These are phyloP conservation scores for Lyophyllum decastes DNA, from an alignment of 768 basidiomycete genomes.

Conservation along the genomic window DNA sequence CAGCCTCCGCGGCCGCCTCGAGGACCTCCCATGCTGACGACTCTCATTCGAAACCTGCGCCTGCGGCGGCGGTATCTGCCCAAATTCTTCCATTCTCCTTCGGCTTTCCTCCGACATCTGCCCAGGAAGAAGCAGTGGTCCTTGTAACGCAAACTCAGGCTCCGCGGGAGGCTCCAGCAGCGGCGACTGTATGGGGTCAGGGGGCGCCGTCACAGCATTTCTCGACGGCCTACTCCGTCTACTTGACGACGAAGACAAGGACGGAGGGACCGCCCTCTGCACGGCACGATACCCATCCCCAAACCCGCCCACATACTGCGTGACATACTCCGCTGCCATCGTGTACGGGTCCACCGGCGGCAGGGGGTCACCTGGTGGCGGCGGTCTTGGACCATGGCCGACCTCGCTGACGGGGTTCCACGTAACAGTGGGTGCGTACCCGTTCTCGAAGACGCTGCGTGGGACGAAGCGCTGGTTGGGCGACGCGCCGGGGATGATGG, in stretches of 20 bases:
- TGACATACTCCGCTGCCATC: constrained; percentile 21
- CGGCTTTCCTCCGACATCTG: no score
- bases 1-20: constrained; percentile 2
- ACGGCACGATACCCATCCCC: constrained; percentile 22
- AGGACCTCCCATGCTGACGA: background rate
- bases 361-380: no score
- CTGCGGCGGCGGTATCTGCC: no score
- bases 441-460: constrained; percentile 3
- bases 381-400: background rate
- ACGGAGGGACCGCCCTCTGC: background rate
- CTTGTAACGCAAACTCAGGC: no score
- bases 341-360: constrained; percentile 22
- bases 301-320: constrained; percentile 27
- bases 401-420: background rate
- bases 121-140: no score
- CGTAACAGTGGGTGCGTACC: background rate
- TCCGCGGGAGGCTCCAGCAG: background rate
- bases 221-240: background rate
- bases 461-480: constrained; percentile 32
- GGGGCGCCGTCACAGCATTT: background rate
- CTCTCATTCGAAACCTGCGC: no score
- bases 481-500: constrained; percentile 31
- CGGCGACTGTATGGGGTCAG: background rate
- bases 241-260: no score
- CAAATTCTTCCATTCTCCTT: background rate